Base-by-base conservation (phyloP, 2,329 filamentous ascomycete genomes). In the Aspergillus eucalypticola region DNA sequence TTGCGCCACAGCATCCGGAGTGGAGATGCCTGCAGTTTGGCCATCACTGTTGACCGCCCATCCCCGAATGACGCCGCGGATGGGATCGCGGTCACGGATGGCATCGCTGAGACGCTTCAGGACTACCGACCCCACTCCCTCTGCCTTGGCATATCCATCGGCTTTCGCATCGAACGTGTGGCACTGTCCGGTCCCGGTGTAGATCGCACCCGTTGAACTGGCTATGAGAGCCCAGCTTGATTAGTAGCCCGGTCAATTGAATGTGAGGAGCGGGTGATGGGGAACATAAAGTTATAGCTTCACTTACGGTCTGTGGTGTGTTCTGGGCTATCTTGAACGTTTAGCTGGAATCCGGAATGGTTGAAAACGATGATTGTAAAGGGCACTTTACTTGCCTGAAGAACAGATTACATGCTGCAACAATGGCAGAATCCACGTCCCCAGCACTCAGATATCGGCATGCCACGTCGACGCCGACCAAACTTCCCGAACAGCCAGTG, bases 401-500 rank as follows among this genome's bases (percentile, higher is more conserved):
- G 2, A 60, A 63, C 2, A 75, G 39, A 39, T 77, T 71, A 1
- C 76, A 51, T 35, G 72, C 75, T 1, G 65, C 64, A 0, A 75
- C 74, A 3, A 66, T 70, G 2, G 74, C 74, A 3, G 77, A 42
- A 1, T 73, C 71, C 11, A 62, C 51, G 5, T 58, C 42, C 17
- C 39, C 4, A 53, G 58, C 17, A 66, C 1, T 62, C 69, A 42
- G 39, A 42, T 42, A 42, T 19, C 39, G 39, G 21, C 39, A 42
- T 6, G 39, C 39, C n/a, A 65, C 51, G 51, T 72, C 66, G 8
- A 72, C 19, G 2, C 62, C 63, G 2, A 69, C 60, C 15, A 79
- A 58, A 54, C 66, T 71, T 0, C 74, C 74, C 1, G 75, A 77
- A 57, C 78, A 80, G 4, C 76, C 78, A 0, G 78, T 79, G 29